These are phyloP conservation scores for Penicillium sclerotigenum DNA, from an alignment of 2,329 filamentous ascomycete genomes.

Conservation along the genomic window DNA sequence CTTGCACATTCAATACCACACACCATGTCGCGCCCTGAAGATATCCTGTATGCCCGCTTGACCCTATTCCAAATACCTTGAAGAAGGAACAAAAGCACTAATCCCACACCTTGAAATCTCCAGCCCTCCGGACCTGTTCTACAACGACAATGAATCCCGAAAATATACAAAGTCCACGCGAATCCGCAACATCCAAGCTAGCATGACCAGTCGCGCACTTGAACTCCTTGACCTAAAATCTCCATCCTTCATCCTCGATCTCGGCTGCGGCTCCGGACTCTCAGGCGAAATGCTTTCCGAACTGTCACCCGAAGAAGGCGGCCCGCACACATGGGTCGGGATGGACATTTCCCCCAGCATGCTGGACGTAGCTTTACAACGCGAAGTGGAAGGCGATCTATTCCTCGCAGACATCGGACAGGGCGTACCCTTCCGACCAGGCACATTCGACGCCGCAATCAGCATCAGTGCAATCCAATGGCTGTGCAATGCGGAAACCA, in stretches of 20 bases:
- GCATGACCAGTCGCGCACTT: slow-evolving; percentile 91
- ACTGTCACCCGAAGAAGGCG: slow-evolving; percentile 66
- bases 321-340: slow-evolving; percentile 92
- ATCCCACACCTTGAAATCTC: slow-evolving; percentile 15
- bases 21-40: slow-evolving; percentile 94
- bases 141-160: slow-evolving; percentile 89
- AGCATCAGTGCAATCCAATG: slow-evolving; percentile 96
- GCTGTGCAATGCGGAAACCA: slow-evolving; percentile 93
- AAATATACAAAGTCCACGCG: slow-evolving; percentile 97
- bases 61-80: slow-evolving; percentile 4
- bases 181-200: slow-evolving; percentile 90
- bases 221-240: slow-evolving; percentile 77
- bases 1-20: slow-evolving; percentile 15
- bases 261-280: slow-evolving; percentile 94
- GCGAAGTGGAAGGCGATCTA: slow-evolving; percentile 91
- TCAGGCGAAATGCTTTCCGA: slow-evolving; percentile 88
- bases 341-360: slow-evolving; percentile 96
- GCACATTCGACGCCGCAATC: slow-evolving; percentile 91
- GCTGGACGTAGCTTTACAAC: slow-evolving; percentile 88
- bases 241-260: slow-evolving; percentile 86
- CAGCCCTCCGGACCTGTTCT: slow-evolving; percentile 93
- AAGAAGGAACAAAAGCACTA: slow-evolving; percentile 13
- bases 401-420: slow-evolving; percentile 93
- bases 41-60: slow-evolving; percentile 67
- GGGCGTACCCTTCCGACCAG: slow-evolving; percentile 87